Conservation (phyloP, 208 protist genomes). For the Entamoeba histolytica region DNA sequence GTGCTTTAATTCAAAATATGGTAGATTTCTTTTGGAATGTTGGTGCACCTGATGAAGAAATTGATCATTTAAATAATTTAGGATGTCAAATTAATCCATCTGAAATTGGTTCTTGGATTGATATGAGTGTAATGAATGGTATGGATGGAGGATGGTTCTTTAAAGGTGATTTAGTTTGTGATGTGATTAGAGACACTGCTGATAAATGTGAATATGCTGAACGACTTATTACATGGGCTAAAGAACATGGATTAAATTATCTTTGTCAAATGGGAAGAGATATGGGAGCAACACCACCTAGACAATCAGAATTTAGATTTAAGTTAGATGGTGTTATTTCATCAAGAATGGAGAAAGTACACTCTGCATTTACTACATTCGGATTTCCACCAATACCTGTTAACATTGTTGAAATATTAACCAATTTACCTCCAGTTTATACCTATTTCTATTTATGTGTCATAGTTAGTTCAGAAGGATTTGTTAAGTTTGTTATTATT, state of each 20-base stretch:
- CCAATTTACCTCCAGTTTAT: neutral
- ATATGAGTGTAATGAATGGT: slow-evolving; percentile 36
- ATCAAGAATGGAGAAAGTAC: slow-evolving; percentile 18
- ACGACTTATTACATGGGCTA: slow-evolving; percentile 26
- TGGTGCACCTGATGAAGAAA: slow-evolving; percentile 36
- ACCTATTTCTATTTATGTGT: slow-evolving; percentile 26
- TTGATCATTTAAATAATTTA: slow-evolving; percentile 36
- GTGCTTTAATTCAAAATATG: slow-evolving; percentile 41
- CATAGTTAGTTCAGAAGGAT: slow-evolving; percentile 31
- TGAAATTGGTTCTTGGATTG: slow-evolving; percentile 40
- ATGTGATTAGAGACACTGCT: slow-evolving; percentile 27
- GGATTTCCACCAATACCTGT: slow-evolving; percentile 28
- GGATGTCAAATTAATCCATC: slow-evolving; percentile 37
- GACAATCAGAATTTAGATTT: slow-evolving; percentile 35
- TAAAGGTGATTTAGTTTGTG: slow-evolving; percentile 32
- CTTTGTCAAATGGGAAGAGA: slow-evolving; percentile 30
- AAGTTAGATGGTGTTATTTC: slow-evolving; percentile 23
- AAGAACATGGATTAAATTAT: slow-evolving; percentile 21
- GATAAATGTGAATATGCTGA: slow-evolving; percentile 29
- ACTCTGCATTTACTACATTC: slow-evolving; percentile 31
- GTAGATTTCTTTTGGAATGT: slow-evolving; percentile 45
- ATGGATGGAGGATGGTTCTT: slow-evolving; percentile 44
- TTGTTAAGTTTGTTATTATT: slow-evolving; percentile 31
- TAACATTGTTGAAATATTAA: slow-evolving; percentile 12
- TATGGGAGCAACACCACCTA: slow-evolving; percentile 37